A percentile compares a stretch with the other conserved stretches of the same genome.
Evolutionary conservation across 2,329 filamentous ascomycete species (phyloP).

Genomic region (Nannizziopsis arthrosporioides): DNA sequence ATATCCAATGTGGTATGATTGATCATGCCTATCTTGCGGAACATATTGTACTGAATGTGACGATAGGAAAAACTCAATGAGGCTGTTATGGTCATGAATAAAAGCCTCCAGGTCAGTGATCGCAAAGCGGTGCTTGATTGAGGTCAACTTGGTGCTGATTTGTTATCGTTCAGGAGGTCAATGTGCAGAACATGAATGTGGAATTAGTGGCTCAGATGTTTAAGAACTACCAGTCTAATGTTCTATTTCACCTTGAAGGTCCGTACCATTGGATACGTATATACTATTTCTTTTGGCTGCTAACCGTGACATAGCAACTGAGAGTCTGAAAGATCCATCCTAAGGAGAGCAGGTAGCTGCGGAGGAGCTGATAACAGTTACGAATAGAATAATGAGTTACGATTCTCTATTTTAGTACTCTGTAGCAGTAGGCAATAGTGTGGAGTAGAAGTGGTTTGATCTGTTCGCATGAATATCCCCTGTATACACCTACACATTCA

Average conservation of each 20-base stretch:
- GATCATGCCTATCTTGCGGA: background rate
- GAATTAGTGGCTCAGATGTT: conserved; percentile 99
- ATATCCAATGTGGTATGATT: conserved; percentile 89
- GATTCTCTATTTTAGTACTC: no score
- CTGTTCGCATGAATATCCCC: background rate
- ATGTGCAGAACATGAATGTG: conserved; percentile 97
- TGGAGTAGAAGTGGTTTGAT: background rate
- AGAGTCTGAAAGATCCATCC: conserved; percentile 12
- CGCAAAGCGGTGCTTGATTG: conserved; percentile 8
- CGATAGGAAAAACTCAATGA: conserved; percentile 91
- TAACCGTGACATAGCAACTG: conserved; percentile 7
- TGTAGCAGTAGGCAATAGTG: background rate
- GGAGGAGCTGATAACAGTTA: background rate
- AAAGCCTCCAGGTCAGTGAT: conserved; percentile 60
- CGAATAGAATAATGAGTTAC: conserved; percentile 1
- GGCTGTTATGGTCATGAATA: conserved; percentile 83
- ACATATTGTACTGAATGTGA: background rate
- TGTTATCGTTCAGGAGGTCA: conserved; percentile 63
- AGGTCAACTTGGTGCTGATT: background rate
- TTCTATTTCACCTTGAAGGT: conserved; percentile 96
- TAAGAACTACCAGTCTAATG: conserved; percentile 98
- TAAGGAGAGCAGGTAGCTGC: background rate
- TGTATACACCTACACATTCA: background rate
- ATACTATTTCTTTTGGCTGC: background rate
- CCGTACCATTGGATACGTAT: conserved; percentile 17